These are phyloP conservation scores for Colletotrichum echinochloae DNA, from an alignment of 2,329 filamentous ascomycete genomes.

Conservation along the genomic window DNA sequence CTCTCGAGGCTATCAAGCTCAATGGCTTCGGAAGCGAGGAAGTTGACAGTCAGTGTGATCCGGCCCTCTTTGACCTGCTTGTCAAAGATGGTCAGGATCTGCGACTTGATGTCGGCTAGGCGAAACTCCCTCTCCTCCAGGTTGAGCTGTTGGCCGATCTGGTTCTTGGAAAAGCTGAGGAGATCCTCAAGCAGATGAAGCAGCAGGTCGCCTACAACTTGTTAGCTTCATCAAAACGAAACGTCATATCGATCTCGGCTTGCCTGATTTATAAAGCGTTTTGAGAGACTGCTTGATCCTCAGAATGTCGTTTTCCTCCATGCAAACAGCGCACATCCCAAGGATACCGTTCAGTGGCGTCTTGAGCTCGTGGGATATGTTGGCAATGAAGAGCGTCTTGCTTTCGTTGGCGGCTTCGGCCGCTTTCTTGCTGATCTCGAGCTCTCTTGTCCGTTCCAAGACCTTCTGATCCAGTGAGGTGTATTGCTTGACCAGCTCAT, in stretches of 20 bases:
- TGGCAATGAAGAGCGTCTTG: conserved; percentile 97
- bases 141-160: conserved; percentile 85
- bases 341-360: conserved; percentile 96
- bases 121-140: conserved; percentile 89
- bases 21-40: conserved; percentile 65
- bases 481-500: conserved; percentile 90
- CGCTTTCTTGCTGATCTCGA: conserved; percentile 90
- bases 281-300: conserved; percentile 86
- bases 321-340: conserved; percentile 92
- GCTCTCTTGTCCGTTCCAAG: conserved; percentile 81
- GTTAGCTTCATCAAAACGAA: conserved; percentile 24
- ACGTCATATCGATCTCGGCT: conserved; percentile 6
- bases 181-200: conserved; percentile 90
- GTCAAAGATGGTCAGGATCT: conserved; percentile 88
- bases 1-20: conserved; percentile 44
- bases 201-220: conserved; percentile 71
- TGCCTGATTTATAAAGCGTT: conserved; percentile 86
- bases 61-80: conserved; percentile 86
- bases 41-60: conserved; percentile 80
- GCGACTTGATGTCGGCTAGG: conserved; percentile 84
- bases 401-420: conserved; percentile 96
- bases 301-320: conserved; percentile 86
- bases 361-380: conserved; percentile 89
- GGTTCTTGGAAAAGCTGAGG: conserved; percentile 93
- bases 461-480: conserved; percentile 87